Base-by-base conservation (phyloP, 2,329 filamentous ascomycete genomes). In the Fusarium sp. region DNA sequence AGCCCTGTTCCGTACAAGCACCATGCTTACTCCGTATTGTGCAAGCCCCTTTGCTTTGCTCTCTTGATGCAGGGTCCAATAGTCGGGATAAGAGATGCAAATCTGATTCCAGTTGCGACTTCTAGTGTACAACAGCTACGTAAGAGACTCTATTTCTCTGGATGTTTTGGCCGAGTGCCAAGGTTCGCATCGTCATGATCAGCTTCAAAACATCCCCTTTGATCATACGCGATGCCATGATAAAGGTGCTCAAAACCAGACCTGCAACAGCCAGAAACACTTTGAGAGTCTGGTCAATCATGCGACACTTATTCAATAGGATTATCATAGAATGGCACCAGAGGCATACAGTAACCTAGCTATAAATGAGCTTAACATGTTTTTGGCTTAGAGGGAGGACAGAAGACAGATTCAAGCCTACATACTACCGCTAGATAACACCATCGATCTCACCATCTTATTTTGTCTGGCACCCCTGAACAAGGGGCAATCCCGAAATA, bases 221-320 rank as follows among this genome's bases (percentile, higher is more conserved):
- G 42, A 56, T 55, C 39, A 41, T 36, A 36, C 41, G 62, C 39
- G 28, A 67, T 45, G 38, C 31, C 17, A 48, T 57, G 63, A 49
- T 47, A 39, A 38, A 62, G n/a, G 24, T 52, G 44, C 41, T 55
- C 69, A 70, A 70, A 73, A 73, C 69, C 56, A 73, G 42, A 70
- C 38, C 42, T 73, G 70, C 70, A 61, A 66, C 70, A 73, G 44
- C 41, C 41, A 61, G 70, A 72, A 72, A 72, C 70, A 52, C 63
- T 48, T 44, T 38, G 14, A 65, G 49, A 57, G 39, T 66, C 55
- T 49, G 45, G 68, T 63, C 49, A 60, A 73, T 75, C 52, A 74
- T 75, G 72, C 72, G 72, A 75, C 64, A 64, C 60, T 66, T 38
- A 49, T 70, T 73, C 72, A 62, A 73, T 61, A 73, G 60, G 60